Conservation (phyloP, 345 rosid genomes). For the Ceriops zippeliana region DNA sequence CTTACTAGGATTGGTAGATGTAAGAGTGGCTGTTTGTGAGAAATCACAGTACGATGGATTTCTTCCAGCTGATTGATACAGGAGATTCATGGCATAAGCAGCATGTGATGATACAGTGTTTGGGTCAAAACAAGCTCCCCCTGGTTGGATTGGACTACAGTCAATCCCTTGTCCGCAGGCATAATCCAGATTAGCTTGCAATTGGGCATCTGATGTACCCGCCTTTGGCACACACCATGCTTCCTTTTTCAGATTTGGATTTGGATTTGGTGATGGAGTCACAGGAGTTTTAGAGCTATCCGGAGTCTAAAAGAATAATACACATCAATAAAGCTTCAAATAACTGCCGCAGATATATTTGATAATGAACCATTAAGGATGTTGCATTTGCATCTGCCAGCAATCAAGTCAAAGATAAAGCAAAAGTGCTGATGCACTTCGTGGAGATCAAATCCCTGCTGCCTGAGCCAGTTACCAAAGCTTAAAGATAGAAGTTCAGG, state of each 20-base stretch:
- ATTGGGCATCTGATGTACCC: constrained; percentile 45
- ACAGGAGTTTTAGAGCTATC: constrained; percentile 28
- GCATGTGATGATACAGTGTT: constrained; percentile 61
- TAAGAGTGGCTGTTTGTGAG: constrained; percentile 54
- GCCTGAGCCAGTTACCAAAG: no score
- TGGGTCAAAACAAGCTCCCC: constrained; percentile 76
- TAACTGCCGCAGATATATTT: neutral
- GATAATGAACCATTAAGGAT: neutral
- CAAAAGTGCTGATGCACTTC: no score
- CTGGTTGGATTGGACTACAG: constrained; percentile 59
- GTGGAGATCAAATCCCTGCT: no score
- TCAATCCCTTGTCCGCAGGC: constrained; percentile 62
- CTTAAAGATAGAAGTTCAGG: no score
- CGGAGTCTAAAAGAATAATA: constrained; percentile 20
- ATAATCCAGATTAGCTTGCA: constrained; percentile 75
- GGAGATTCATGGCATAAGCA: constrained; percentile 76
- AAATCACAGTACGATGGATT: constrained; percentile 65
- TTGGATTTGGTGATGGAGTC: constrained; percentile 39
- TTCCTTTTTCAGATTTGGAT: constrained; percentile 36
- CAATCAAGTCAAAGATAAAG: no score
- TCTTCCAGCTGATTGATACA: constrained; percentile 53
- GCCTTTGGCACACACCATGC: constrained; percentile 67
- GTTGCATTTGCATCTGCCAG: no score
- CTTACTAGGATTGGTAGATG: constrained; percentile 17
- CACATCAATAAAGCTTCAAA: constrained; percentile 9